Evolutionary conservation across 2,329 filamentous ascomycete species (phyloP).

Genomic region (Colletotrichum sp.): DNA sequence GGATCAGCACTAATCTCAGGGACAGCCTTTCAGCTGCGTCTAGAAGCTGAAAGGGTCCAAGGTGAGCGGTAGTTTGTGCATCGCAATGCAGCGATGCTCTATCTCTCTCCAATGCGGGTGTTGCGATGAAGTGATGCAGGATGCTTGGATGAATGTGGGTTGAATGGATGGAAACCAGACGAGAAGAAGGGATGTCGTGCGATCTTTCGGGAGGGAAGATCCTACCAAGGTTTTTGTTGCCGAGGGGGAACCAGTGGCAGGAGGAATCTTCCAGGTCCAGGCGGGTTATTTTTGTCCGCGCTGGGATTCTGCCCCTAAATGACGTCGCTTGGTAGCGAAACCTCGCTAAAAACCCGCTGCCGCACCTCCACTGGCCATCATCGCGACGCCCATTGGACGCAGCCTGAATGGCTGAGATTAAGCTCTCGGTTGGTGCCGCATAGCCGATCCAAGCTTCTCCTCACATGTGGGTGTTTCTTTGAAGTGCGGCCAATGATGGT

Average conservation of each 20-base stretch:
- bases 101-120: neutral
- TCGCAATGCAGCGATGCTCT: neutral
- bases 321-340: slow-evolving; percentile 4
- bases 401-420: neutral
- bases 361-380: neutral
- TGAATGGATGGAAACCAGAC: neutral
- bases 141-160: neutral
- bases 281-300: neutral
- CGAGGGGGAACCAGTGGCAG: neutral
- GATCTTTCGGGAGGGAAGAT: neutral
- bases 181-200: neutral
- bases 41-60: neutral
- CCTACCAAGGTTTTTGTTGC: neutral
- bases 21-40: slow-evolving; percentile 7
- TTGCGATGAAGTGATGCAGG: neutral
- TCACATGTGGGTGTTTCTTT: neutral
- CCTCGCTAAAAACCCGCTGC: neutral
- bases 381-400: neutral
- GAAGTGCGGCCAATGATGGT: neutral
- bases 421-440: slow-evolving; percentile 14
- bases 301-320: neutral
- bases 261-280: neutral
- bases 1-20: neutral
- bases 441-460: slow-evolving; percentile 5
- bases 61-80: neutral